These are phyloP conservation scores for Linnemannia schmuckeri DNA, from an alignment of 192 early-diverging fungal species.

Conservation along the genomic window DNA sequence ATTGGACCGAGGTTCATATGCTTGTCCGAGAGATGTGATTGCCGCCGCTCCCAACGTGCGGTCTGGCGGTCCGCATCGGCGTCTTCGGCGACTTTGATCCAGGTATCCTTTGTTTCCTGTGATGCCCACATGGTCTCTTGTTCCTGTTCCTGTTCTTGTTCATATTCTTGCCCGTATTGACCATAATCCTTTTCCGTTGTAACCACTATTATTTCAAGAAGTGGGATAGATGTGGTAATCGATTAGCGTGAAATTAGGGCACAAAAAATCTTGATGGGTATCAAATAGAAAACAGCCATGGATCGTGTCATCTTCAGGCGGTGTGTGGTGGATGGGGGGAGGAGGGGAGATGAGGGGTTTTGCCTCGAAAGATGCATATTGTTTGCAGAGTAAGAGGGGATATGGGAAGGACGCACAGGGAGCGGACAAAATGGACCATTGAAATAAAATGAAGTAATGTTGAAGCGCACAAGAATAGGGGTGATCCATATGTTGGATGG, in stretches of 20 bases:
- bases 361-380: background rate
- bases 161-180: background rate
- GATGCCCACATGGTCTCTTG: conserved; percentile 11
- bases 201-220: background rate
- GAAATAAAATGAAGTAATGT: background rate
- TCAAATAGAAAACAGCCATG: background rate
- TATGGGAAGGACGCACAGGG: background rate
- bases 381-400: background rate
- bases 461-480: background rate
- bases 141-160: background rate
- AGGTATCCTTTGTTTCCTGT: conserved; percentile 33
- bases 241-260: background rate
- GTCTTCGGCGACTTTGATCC: conserved; percentile 20
- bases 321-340: background rate
- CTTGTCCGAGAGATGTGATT: conserved; percentile 40
- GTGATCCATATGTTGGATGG: background rate
- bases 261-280: background rate
- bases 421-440: background rate
- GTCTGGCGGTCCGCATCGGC: background rate
- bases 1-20: conserved; percentile 28
- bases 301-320: background rate
- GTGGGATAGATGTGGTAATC: background rate
- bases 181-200: conserved; percentile 10
- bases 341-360: background rate
- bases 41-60: conserved; percentile 17